Base-by-base conservation (phyloP, 805 yeast genomes). In the Pichia deserticola region DNA sequence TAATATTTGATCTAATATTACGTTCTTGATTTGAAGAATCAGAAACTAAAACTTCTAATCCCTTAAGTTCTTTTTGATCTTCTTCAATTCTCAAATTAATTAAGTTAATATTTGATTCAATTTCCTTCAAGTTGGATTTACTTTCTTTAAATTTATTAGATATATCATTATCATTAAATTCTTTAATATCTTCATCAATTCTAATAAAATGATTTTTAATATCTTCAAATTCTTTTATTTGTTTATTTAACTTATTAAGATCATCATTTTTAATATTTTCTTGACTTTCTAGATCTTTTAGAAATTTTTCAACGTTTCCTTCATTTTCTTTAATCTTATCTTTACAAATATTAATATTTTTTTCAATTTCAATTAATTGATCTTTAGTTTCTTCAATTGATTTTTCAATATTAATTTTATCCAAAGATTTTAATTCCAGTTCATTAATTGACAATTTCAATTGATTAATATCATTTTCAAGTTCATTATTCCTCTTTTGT, bases 11-110 rank as follows among this genome's bases (percentile, higher is more conserved):
- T 57, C 52, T 70, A 51, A 88, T 67, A 50, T 79, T 80, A 33
- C 88, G 76, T 56, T 84, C 82, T 45, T 80, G 77, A 47, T 75
- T 77, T 34, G 75, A 74, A 1, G 86, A 76, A 54, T 86, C 84
- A n/a, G 51, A 53, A 50, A 39, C 54, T 49, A 75, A 74, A 5
- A 78, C 63, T 62, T 84, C 88, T 47, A 85, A 68, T 57, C 79
- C 84, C 84, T 86, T 81, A 57, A 81, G 80, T 39, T 74, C 69
- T 57, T 79, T 84, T 56, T 76, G 78, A 47, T 77, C 66, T 5
- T 67, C 63, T 35, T 72, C 72, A 5, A 44, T 40, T 1, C 1
- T 2, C 3, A 27, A 13, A 56, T 80, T 84, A 83, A 86, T 80
- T 57, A 79, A 80, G 39, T 74, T 71, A 7, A 56, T 42, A 8